Conservation (phyloP, 2,329 filamentous ascomycete genomes). For the Thermothelomyces thermophilus region DNA sequence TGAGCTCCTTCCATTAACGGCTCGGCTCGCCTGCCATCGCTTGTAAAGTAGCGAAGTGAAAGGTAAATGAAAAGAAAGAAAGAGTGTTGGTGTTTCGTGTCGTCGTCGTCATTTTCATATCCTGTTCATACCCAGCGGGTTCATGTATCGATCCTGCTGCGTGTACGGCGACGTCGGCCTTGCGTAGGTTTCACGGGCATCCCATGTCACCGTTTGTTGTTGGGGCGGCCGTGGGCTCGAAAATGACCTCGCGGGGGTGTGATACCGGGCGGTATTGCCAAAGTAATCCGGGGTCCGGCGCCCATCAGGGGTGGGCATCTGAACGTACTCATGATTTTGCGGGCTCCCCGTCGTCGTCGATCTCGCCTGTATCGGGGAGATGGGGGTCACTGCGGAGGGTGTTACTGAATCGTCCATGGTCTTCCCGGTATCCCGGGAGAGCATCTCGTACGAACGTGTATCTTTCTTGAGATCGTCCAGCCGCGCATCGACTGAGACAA, state of each 20-base stretch:
- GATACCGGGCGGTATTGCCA: constrained; percentile 47
- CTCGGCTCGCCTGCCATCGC: background rate
- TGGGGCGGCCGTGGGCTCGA: constrained; percentile 48
- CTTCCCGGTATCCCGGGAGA: constrained; percentile 51
- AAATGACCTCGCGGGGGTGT: constrained; percentile 48
- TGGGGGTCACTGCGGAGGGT: constrained; percentile 33
- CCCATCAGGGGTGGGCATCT: constrained; percentile 27
- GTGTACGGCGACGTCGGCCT: constrained; percentile 32
- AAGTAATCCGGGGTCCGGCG: constrained; percentile 51
- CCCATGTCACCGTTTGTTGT: constrained; percentile 36
- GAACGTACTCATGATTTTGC: constrained; percentile 10
- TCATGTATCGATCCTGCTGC: constrained; percentile 34
- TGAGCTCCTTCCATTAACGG: background rate
- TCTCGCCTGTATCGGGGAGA: constrained; percentile 24
- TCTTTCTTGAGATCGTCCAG: constrained; percentile 52
- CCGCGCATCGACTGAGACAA: constrained; percentile 79
- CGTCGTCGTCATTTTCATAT: constrained; percentile 34
- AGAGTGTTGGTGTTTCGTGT: background rate
- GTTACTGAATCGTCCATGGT: constrained; percentile 44
- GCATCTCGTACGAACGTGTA: constrained; percentile 73
- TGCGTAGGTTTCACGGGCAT: constrained; percentile 37
- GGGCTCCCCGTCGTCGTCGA: constrained; percentile 23
- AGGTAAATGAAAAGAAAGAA: constrained; percentile 1
- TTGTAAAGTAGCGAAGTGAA: too few species aligned
- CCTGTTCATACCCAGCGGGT: constrained; percentile 52